Evolutionary conservation across 2,329 filamentous ascomycete genomes (phyloP), one percentile per base, ranked within the genome.

Genomic region (Basipetospora chlamydospora): DNA sequence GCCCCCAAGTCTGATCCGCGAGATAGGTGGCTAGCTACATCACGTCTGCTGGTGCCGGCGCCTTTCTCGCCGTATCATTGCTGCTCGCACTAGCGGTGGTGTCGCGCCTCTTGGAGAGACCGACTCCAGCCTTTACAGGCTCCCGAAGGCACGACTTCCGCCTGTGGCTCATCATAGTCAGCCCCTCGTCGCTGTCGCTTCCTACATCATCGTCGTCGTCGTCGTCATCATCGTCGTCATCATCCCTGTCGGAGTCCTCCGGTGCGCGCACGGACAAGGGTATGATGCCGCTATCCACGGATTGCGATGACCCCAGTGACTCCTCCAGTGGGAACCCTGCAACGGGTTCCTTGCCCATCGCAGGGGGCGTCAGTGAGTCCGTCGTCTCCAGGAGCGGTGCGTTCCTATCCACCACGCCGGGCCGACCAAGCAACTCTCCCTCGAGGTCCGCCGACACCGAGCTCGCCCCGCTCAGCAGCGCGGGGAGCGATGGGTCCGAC

Each of bases 391-490:
- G 56, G 2, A 67, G 50, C 9, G 64, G 57, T 2, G 59, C 53
- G 13, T 58, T 57, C 3, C 41, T 46, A 33, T 56, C 57, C 6
- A 68, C 55, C 5, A 61, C 54, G 5, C 63, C 65, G 8, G 67
- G 68, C 16, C 55, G 59, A 37, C 64, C 55, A 3, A 76, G 56
- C 26, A 75, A 70, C 33, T 78, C 74, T 1, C 66, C 70, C 42
- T 79, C 74, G 16, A 67, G 58, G 44, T 77, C 74, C 1, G 69
- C 71, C 11, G 72, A 78, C 8, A 77, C 64, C 3, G 74, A 79
- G 47, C 73, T 77, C 7, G 73, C 70, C 9, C 73, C 70, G 39
- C 73, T 78, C 9, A 78, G 59, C 6, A 78, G 56, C 6, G 73
- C 73, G 9, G 74, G 74, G 3, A 79, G 54, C 5, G 74, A 79